Conservation (phyloP, 1,284 basidiomycete genomes). For the Ganoderma sinense region DNA sequence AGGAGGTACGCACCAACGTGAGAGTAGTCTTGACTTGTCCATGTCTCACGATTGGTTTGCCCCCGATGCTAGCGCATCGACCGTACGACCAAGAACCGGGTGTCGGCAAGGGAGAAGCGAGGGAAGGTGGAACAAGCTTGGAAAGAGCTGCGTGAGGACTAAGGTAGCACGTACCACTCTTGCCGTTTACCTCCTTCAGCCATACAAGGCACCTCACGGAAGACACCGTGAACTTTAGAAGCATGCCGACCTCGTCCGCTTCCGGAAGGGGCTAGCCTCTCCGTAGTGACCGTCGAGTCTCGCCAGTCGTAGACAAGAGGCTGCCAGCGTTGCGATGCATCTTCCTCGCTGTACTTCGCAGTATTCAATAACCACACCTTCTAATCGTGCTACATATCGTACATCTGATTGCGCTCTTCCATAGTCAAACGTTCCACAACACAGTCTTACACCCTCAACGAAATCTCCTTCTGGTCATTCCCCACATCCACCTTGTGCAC, state of each 20-base stretch:
- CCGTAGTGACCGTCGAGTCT: neutral
- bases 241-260: neutral
- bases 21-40: slow-evolving; percentile 6
- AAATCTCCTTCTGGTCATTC: slow-evolving; percentile 26
- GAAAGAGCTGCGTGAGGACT: slow-evolving; percentile 65
- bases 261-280: neutral
- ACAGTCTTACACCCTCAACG: slow-evolving; percentile 21
- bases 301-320: too few species aligned
- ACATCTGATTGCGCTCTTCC: neutral
- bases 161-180: slow-evolving; percentile 28
- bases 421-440: neutral
- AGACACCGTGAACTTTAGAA: neutral
- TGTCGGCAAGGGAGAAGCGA: slow-evolving; percentile 67
- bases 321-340: neutral
- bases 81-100: slow-evolving; percentile 74
- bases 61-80: slow-evolving; percentile 56
- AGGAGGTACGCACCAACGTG: slow-evolving; percentile 64
- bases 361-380: neutral
- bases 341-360: neutral
- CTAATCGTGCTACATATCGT: neutral
- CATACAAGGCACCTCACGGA: neutral
- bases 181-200: neutral
- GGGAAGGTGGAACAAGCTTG: slow-evolving; percentile 64
- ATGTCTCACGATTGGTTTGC: slow-evolving; percentile 2
- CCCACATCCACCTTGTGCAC: slow-evolving; percentile 16